These are phyloP conservation scores for Leucosporidium creatinivorum DNA, from an alignment of 768 basidiomycete genomes.

Conservation along the genomic window DNA sequence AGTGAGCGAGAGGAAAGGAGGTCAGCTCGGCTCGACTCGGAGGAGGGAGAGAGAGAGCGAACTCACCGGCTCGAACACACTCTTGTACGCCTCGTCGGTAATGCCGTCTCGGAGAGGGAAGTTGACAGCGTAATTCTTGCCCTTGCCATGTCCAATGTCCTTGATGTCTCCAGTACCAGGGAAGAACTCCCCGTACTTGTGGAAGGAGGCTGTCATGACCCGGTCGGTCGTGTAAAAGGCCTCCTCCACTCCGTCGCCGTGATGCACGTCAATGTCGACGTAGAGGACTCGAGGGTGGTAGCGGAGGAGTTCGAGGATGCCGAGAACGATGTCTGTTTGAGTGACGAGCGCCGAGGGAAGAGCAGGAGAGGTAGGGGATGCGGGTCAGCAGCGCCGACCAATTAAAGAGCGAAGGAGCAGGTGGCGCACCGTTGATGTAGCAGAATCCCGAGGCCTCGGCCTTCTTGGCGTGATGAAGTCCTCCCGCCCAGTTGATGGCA, in stretches of 20 bases:
- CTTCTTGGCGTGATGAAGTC: conserved; percentile 97
- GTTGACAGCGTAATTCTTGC: conserved; percentile 87
- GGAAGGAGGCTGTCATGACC: conserved; percentile 97
- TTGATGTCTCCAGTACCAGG: conserved; percentile 97
- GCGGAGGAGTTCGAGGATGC: conserved; percentile 88
- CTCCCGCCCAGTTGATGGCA: conserved; percentile 98
- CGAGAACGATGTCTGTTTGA: conserved; percentile 83
- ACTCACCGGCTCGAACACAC: conserved; percentile 87
- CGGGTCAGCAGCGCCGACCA: conserved; percentile 47
- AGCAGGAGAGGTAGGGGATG: not conserved
- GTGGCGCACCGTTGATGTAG: conserved; percentile 79
- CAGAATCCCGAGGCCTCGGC: conserved; percentile 98
- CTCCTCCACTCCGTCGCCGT: conserved; percentile 98
- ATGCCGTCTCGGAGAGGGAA: conserved; percentile 93
- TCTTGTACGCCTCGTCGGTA: conserved; percentile 88
- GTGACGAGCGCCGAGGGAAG: not conserved
- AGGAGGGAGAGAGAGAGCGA: not conserved
- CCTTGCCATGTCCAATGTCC: conserved; percentile 87
- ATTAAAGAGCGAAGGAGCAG: not conserved
- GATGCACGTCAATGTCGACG: conserved; percentile 97
- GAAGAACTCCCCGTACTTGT: conserved; percentile 98
- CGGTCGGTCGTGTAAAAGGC: conserved; percentile 98
- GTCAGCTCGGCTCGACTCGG: not conserved
- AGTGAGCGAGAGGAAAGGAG: too few relatives aligned
- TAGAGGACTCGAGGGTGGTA: conserved; percentile 87